Conservation (phyloP, 78 protist genomes). For the Dictyostelium capitatum region DNA sequence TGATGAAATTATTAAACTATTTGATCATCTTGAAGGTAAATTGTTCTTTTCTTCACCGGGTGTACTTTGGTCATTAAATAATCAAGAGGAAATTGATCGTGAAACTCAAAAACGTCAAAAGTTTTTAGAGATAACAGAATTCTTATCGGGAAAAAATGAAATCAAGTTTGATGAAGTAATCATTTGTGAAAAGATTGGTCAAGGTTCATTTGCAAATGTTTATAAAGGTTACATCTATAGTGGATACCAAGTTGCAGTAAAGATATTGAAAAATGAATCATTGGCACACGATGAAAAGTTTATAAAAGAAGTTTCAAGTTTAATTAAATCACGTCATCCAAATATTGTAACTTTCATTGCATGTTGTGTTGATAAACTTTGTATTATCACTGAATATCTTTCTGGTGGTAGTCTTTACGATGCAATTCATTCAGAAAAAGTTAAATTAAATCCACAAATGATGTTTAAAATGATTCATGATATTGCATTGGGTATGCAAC, state of each 20-base stretch:
- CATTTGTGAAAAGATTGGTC: slow-evolving; percentile 44
- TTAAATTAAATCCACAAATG: slow-evolving; percentile 19
- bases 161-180: slow-evolving; percentile 17
- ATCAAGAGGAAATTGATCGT: slow-evolving; percentile 50
- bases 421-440: slow-evolving; percentile 6
- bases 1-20: slow-evolving; percentile 22
- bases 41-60: slow-evolving; percentile 50
- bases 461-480: slow-evolving; percentile 35
- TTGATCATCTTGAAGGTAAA: slow-evolving; percentile 56
- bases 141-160: slow-evolving; percentile 6
- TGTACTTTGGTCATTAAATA: slow-evolving; percentile 36
- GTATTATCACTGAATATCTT: slow-evolving; percentile 25
- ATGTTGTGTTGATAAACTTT: slow-evolving; percentile 9
- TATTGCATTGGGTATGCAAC: slow-evolving; percentile 23
- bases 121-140: slow-evolving; percentile 23
- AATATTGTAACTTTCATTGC: slow-evolving; percentile 14
- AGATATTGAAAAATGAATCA: slow-evolving; percentile 42
- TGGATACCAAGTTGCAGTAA: slow-evolving; percentile 19
- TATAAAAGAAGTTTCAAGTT: slow-evolving; percentile 40
- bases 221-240: slow-evolving; percentile 14
- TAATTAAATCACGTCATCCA: slow-evolving; percentile 43
- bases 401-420: slow-evolving; percentile 35
- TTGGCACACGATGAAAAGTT: slow-evolving; percentile 27
- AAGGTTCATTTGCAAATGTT: slow-evolving; percentile 54
- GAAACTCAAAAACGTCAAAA: slow-evolving; percentile 14